Percentiles rank a stretch among this genome's conserved stretches.
Conservation (phyloP, 805 yeast genomes). For the Ogataea haglerorum region DNA sequence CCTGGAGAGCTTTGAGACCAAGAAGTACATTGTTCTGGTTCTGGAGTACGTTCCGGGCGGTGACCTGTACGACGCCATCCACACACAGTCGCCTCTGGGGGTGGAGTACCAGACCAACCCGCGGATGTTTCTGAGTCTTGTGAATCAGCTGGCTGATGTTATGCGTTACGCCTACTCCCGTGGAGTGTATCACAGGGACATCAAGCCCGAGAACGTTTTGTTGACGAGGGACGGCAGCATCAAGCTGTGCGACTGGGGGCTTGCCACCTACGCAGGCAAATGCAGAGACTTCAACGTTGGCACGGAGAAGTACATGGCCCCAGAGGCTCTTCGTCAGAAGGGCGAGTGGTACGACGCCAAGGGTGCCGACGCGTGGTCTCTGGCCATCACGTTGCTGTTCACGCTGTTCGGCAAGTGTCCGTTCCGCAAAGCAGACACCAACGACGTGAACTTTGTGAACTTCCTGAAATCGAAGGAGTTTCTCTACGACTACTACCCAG, state of each 20-base stretch:
- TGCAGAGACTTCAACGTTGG: conserved; percentile 44
- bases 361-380: conserved; percentile 53
- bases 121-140: conserved; percentile 26
- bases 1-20: conserved; percentile 54
- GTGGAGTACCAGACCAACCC: conserved; percentile 26
- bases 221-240: conserved; percentile 48
- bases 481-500: conserved; percentile 48
- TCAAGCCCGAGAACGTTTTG: conserved; percentile 70
- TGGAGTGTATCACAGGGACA: conserved; percentile 66
- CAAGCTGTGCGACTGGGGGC: conserved; percentile 74
- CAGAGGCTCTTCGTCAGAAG: conserved; percentile 36
- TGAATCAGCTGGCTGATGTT: conserved; percentile 51
- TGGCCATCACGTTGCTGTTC: conserved; percentile 49
- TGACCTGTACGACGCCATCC: conserved; percentile 60
- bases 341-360: conserved; percentile 38
- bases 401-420: conserved; percentile 52
- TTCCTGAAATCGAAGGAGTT: conserved; percentile 40
- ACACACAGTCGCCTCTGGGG: conserved; percentile 29
- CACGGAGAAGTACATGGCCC: conserved; percentile 60
- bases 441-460: conserved; percentile 43
- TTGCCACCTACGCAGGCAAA: conserved; percentile 41
- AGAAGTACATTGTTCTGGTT: conserved; percentile 49
- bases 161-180: conserved; percentile 51
- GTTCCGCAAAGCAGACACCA: conserved; percentile 38
- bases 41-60: conserved; percentile 67